Conservation (phyloP, 352 stramenopile species). For the Globisporangium apiculatum region DNA sequence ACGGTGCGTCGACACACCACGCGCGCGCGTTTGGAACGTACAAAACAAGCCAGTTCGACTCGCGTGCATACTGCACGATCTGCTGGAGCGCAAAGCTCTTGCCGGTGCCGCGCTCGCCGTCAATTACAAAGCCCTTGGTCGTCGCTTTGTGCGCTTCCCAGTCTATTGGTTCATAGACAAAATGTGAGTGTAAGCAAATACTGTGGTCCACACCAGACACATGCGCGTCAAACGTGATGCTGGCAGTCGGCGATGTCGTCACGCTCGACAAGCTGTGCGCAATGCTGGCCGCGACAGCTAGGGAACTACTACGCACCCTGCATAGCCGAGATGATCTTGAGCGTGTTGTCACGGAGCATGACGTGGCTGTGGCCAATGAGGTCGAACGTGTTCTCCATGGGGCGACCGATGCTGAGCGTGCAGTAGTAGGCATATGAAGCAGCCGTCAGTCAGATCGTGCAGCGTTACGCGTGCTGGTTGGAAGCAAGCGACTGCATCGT, state of each 20-base stretch:
- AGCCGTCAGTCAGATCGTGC: not conserved
- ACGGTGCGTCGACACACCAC: slow-evolving; percentile 74
- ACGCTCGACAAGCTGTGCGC: too few relatives aligned
- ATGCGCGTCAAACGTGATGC: too few relatives aligned
- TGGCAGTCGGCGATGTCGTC: too few relatives aligned
- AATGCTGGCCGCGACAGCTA: too few relatives aligned
- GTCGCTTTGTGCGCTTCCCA: slow-evolving; percentile 52
- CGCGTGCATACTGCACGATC: slow-evolving; percentile 83
- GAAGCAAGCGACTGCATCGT: too few relatives aligned
- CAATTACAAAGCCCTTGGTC: slow-evolving; percentile 58
- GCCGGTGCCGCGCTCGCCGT: slow-evolving; percentile 74
- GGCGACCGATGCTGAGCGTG: slow-evolving; percentile 41
- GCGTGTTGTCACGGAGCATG: slow-evolving; percentile 75
- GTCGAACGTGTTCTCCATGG: slow-evolving; percentile 75
- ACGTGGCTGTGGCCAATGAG: slow-evolving; percentile 78
- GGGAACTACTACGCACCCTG: slow-evolving; percentile 26
- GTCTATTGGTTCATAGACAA: slow-evolving; percentile 20
- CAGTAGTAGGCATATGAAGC: not conserved
- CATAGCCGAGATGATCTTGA: slow-evolving; percentile 70
- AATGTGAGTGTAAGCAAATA: not conserved
- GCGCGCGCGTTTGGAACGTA: slow-evolving; percentile 72
- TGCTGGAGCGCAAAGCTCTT: slow-evolving; percentile 83
- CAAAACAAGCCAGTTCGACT: slow-evolving; percentile 82
- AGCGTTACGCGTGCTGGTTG: too few relatives aligned
- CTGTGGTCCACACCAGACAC: too few relatives aligned